These are phyloP conservation scores for Aspergillus aculeatus DNA, from an alignment of 2,329 filamentous ascomycete genomes.

Conservation along the genomic window DNA sequence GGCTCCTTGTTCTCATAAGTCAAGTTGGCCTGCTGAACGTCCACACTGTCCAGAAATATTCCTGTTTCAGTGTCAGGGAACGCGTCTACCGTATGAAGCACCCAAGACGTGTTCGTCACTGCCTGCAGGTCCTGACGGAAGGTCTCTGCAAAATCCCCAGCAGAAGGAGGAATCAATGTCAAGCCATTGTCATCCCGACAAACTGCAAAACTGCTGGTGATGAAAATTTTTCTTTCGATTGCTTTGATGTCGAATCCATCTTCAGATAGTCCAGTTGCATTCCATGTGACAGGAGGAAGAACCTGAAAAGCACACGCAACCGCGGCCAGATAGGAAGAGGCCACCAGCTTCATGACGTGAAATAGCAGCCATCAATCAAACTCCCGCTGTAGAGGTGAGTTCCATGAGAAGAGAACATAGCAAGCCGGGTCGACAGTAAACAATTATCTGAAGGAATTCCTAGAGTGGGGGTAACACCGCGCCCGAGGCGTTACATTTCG, in stretches of 20 bases:
- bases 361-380: neutral
- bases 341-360: neutral
- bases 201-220: conserved; percentile 41
- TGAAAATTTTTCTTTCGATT: conserved; percentile 31
- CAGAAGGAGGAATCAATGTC: conserved; percentile 53
- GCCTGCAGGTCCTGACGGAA: conserved; percentile 48
- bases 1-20: conserved; percentile 49
- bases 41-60: conserved; percentile 43
- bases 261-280: neutral
- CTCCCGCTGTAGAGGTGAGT: neutral
- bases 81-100: conserved; percentile 38
- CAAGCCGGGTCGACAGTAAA: neutral
- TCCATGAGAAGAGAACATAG: neutral
- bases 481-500: neutral
- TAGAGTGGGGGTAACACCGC: neutral
- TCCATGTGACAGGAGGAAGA: neutral
- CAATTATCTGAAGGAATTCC: no score
- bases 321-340: neutral
- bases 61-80: conserved; percentile 38
- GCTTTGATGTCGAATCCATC: neutral
- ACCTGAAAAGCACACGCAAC: neutral
- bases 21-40: conserved; percentile 23
- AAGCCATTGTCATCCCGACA: conserved; percentile 46
- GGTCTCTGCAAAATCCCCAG: conserved; percentile 49
- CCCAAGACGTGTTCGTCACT: conserved; percentile 45